Percentiles rank a stretch among this genome's conserved stretches.
phyloP scores from a whole-genome alignment of 148 eudicot species.

The Heliamphora exappendiculata region DNA sequence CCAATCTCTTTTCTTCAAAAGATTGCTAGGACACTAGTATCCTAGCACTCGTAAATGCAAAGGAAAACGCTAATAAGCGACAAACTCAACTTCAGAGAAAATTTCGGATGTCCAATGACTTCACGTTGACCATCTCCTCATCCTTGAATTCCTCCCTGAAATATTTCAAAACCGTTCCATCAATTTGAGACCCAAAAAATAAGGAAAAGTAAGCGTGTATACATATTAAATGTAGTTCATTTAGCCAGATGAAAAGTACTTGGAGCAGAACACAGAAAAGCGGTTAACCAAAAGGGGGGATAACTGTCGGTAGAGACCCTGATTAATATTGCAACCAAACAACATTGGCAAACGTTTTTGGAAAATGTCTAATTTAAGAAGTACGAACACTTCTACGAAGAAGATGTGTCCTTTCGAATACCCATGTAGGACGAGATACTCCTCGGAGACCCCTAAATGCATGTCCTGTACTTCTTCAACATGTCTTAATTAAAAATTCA shows the following conservation, averaged over 20 bases:
- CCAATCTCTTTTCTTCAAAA: neutral
- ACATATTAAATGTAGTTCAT: neutral
- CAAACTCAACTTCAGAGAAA: conserved; percentile 43
- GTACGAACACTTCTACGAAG: no score
- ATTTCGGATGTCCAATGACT: conserved; percentile 77
- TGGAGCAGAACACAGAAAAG: no score
- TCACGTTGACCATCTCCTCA: conserved; percentile 75
- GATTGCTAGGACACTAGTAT: neutral
- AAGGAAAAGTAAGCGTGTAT: neutral
- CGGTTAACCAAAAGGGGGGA: no score
- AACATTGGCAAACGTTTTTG: no score
- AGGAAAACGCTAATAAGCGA: neutral
- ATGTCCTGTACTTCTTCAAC: no score
- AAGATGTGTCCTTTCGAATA: no score
- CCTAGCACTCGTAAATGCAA: neutral
- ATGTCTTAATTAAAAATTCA: no score
- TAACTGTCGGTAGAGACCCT: no score
- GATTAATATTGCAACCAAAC: no score
- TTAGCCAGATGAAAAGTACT: neutral
- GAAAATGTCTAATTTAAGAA: no score
- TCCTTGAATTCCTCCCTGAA: conserved; percentile 91
- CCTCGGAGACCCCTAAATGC: no score
- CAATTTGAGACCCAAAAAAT: neutral
- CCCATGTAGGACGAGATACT: no score
- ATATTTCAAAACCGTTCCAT: neutral